A percentile compares a stretch with the other conserved stretches of the same genome.
phyloP scores from a whole-genome alignment of 148 eudicot species.

The Rhododendron henanense region DNA sequence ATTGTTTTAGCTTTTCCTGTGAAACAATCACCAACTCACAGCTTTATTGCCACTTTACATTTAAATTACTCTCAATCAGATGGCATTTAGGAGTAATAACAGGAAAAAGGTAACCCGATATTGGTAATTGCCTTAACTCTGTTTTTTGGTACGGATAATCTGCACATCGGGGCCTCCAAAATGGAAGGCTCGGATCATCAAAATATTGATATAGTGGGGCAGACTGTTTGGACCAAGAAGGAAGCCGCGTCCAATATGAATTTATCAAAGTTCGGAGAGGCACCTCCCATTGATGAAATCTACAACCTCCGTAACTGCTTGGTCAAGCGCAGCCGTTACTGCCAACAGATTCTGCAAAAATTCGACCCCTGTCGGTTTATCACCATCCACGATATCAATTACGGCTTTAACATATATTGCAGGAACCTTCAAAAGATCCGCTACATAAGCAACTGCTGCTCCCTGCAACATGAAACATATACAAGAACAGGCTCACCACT shows the following conservation, averaged over 20 bases:
- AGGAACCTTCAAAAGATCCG: constrained; percentile 81
- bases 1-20: background rate
- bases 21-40: background rate
- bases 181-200: background rate
- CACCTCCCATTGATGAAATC: constrained; percentile 81
- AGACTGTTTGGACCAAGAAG: background rate
- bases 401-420: constrained; percentile 80
- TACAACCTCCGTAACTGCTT: constrained; percentile 50
- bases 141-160: background rate
- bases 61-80: background rate
- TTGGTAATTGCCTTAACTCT: background rate
- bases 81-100: background rate
- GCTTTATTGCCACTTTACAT: background rate
- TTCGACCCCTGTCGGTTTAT: constrained; percentile 79
- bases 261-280: constrained; percentile 54
- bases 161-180: background rate
- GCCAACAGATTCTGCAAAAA: constrained; percentile 64
- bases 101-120: background rate
- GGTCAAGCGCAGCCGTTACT: constrained; percentile 67
- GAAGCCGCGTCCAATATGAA: background rate
- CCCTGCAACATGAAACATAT: constrained; percentile 44
- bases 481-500: constrained; percentile 3
- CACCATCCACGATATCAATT: constrained; percentile 86
- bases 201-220: background rate
- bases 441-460: constrained; percentile 90